phyloP scores from a whole-genome alignment of 1,284 basidiomycete genomes.

The Cryptococcus deneoformans region DNA sequence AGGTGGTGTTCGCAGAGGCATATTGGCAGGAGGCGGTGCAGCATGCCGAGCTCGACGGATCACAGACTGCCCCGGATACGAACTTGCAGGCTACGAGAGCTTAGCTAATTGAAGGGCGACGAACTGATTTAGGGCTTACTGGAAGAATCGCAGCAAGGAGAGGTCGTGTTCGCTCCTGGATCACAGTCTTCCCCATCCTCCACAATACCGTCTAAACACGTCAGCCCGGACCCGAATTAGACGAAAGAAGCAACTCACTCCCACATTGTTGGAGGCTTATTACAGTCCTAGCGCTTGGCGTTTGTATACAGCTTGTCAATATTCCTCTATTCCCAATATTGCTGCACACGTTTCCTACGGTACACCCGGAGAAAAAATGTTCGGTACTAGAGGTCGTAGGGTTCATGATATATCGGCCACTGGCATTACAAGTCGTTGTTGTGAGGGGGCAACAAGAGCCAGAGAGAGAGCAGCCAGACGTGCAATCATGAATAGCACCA shows the following conservation, averaged over 20 bases:
- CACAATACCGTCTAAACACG: constrained; percentile 47
- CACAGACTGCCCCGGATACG: constrained; percentile 67
- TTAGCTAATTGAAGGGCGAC: too few relatives aligned
- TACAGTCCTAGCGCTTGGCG: constrained; percentile 50
- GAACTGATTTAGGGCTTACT: constrained; percentile 42
- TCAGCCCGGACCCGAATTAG: not conserved
- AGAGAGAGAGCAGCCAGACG: constrained; percentile 23
- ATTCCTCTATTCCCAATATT: constrained; percentile 40
- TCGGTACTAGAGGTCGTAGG: constrained; percentile 67
- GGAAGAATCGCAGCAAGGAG: constrained; percentile 69
- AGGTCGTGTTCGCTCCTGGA: constrained; percentile 63
- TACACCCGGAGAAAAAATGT: constrained; percentile 79
- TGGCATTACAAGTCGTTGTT: constrained; percentile 62
- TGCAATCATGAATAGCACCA: too few relatives aligned
- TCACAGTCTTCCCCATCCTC: constrained; percentile 79
- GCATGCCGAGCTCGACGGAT: constrained; percentile 72
- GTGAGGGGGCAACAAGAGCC: constrained; percentile 66
- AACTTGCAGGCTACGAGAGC: constrained; percentile 64
- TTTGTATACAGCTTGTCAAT: constrained; percentile 62
- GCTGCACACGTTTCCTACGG: constrained; percentile 76
- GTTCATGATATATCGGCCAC: constrained; percentile 72
- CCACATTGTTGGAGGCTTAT: constrained; percentile 49
- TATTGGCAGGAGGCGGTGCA: constrained; percentile 71
- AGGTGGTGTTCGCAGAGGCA: constrained; percentile 62
- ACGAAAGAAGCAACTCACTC: constrained; percentile 29